Conservation (phyloP, 257 asterid species). For the Marsdenia floribunda region DNA sequence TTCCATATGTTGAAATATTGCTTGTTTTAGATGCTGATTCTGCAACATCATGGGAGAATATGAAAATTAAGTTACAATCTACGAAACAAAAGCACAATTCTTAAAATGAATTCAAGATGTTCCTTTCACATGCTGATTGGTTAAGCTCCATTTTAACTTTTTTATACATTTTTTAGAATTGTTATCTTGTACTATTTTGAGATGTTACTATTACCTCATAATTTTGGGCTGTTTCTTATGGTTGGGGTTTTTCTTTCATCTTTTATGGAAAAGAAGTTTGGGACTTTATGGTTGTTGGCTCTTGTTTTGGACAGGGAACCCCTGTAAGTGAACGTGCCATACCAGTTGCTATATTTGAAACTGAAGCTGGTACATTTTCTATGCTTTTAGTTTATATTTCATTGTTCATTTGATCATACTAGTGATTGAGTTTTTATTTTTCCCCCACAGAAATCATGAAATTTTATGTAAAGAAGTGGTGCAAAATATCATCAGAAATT, state of each 20-base stretch:
- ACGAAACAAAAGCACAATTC: background rate
- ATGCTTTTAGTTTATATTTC: conserved; percentile 10
- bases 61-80: background rate
- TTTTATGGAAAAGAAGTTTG: background rate
- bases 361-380: conserved; percentile 60
- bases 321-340: conserved; percentile 99
- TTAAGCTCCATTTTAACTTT: background rate
- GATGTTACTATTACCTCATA: background rate
- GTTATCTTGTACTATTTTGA: background rate
- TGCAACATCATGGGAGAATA: background rate
- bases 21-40: background rate
- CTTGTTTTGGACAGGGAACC: conserved; percentile 63
- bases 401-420: conserved; percentile 21
- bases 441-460: conserved; percentile 66
- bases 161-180: background rate
- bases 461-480: conserved; percentile 90
- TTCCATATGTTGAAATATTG: background rate
- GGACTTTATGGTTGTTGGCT: conserved; percentile 5
- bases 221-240: background rate
- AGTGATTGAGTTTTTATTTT: conserved; percentile 28
- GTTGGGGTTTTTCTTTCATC: background rate
- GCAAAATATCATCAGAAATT: conserved; percentile 87
- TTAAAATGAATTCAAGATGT: background rate
- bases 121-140: background rate
- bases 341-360: conserved; percentile 97